phyloP scores from a whole-genome alignment of 148 eudicot genomes.

The Vaccinium myrtillus region DNA sequence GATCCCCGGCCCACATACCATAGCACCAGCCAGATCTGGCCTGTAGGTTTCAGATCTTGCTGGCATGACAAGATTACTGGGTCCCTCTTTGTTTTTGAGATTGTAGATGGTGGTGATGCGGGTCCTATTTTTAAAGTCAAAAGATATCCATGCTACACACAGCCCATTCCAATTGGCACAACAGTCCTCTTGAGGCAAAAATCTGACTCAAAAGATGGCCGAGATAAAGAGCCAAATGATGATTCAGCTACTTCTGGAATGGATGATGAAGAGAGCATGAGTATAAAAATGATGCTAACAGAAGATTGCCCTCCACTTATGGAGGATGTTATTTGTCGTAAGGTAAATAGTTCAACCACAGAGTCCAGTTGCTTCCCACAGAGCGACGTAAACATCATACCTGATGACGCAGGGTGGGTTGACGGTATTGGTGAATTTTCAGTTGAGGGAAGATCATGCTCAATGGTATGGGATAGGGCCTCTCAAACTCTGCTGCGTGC shows the following conservation, averaged over 20 bases:
- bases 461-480: constrained; percentile 46
- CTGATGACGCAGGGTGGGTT: constrained; percentile 17
- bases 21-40: constrained; percentile 39
- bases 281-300: constrained; percentile 34
- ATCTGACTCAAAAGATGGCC: constrained; percentile 19
- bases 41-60: constrained; percentile 49
- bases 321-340: constrained; percentile 22
- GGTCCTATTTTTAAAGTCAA: constrained; percentile 47
- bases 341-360: constrained; percentile 18
- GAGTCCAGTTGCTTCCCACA: constrained; percentile 18
- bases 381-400: constrained; percentile 6
- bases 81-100: constrained; percentile 46
- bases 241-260: constrained; percentile 11
- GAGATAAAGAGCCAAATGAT: constrained; percentile 13
- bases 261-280: constrained; percentile 36
- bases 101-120: constrained; percentile 48
- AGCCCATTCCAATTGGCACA: constrained; percentile 36
- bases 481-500: constrained; percentile 34
- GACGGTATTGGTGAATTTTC: constrained; percentile 43
- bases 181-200: constrained; percentile 34
- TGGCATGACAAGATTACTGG: constrained; percentile 62
- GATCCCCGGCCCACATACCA: constrained; percentile 49
- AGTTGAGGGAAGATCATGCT: constrained; percentile 45
- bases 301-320: constrained; percentile 42
- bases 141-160: constrained; percentile 44